A percentile compares a stretch with the other conserved stretches of the same genome.
phyloP scores from a whole-genome alignment of 2,329 filamentous ascomycete genomes.

The Penicillium janthinellum region DNA sequence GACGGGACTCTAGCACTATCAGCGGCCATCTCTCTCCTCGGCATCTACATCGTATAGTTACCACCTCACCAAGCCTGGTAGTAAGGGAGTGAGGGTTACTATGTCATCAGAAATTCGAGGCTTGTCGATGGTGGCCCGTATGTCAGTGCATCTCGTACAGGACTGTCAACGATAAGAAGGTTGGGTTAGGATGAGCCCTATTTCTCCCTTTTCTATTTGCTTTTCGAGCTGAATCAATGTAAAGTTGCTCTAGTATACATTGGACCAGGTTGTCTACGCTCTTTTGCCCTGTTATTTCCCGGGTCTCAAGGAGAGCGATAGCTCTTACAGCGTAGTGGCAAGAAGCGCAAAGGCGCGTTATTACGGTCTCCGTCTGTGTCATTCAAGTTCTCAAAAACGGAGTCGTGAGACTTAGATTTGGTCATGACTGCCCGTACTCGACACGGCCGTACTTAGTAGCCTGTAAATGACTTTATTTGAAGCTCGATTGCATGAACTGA shows the following conservation, averaged over 20 bases:
- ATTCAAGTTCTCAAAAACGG: too few species aligned
- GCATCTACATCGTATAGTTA: not conserved
- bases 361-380: too few species aligned
- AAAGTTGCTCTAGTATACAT: not conserved
- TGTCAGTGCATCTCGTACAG: not conserved
- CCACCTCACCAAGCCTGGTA: not conserved
- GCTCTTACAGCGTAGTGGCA: too few species aligned
- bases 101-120: not conserved
- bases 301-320: too few species aligned
- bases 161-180: too few species aligned
- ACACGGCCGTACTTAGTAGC: too few species aligned
- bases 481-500: not conserved
- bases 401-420: too few species aligned
- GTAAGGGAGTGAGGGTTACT: not conserved
- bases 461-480: not conserved
- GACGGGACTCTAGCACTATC: not conserved
- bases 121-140: not conserved
- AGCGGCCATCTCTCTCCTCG: not conserved
- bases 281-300: not conserved
- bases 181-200: not conserved
- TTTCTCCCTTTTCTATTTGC: not conserved
- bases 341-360: too few species aligned
- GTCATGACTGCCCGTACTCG: too few species aligned
- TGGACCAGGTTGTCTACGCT: not conserved
- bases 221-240: not conserved